Evolutionary conservation across 805 yeast species (phyloP).

Genomic region (Cyberlindnera sargentensis): DNA sequence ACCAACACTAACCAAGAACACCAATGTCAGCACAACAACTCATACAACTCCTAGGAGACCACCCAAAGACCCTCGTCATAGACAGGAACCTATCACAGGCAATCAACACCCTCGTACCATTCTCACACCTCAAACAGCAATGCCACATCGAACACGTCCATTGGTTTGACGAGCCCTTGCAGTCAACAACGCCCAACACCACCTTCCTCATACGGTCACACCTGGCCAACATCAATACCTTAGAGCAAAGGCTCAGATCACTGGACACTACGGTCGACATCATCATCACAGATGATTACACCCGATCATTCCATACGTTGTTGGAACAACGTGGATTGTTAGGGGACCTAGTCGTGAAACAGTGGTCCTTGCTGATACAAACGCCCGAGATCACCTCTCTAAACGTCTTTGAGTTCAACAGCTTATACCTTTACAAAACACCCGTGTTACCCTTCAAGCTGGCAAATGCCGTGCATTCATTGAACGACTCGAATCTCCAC

Average conservation of each 20-base stretch:
- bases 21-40: slow-evolving; percentile 1
- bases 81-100: slow-evolving; percentile 42
- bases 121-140: slow-evolving; percentile 41
- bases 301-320: slow-evolving; percentile 28
- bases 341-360: slow-evolving; percentile 15
- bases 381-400: slow-evolving; percentile 9
- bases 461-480: slow-evolving; percentile 35
- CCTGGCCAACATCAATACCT: slow-evolving; percentile 8
- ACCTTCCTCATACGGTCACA: slow-evolving; percentile 21
- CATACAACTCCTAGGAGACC: slow-evolving; percentile 18
- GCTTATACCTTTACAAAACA: slow-evolving; percentile 33
- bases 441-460: slow-evolving; percentile 23
- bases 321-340: slow-evolving; percentile 19
- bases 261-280: slow-evolving; percentile 15
- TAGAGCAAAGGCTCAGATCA: slow-evolving; percentile 16
- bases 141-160: slow-evolving; percentile 43
- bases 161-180: slow-evolving; percentile 33
- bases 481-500: slow-evolving; percentile 37
- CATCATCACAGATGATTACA: slow-evolving; percentile 31
- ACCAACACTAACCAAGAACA: no score
- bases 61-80: slow-evolving; percentile 26
- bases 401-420: slow-evolving; percentile 16
- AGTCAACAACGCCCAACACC: slow-evolving; percentile 2
- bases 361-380: slow-evolving; percentile 12
- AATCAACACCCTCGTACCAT: slow-evolving; percentile 49